phyloP scores from a whole-genome alignment of 1,139 yeast species.

The Debaryomycetaceae sp. region DNA sequence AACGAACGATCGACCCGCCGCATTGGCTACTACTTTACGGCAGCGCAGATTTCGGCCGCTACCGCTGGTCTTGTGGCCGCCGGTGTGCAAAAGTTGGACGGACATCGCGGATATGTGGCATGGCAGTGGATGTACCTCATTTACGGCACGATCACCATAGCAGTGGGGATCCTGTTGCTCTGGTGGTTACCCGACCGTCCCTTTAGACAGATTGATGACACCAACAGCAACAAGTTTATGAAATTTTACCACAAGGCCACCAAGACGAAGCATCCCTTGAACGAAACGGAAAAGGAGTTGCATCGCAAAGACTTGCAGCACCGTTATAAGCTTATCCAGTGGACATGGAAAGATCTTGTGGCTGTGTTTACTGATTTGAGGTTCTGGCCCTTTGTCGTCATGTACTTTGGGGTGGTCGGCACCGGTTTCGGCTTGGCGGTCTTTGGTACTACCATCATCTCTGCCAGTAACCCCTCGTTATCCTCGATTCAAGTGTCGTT shows the following conservation, averaged over 20 bases:
- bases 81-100: conserved; percentile 79
- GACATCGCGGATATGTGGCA: conserved; percentile 57
- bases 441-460: conserved; percentile 75
- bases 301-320: conserved; percentile 58
- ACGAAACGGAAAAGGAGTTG: conserved; percentile 37
- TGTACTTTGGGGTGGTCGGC: conserved; percentile 92
- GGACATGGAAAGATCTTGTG: conserved; percentile 54
- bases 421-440: conserved; percentile 80
- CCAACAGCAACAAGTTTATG: conserved; percentile 6
- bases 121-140: conserved; percentile 85
- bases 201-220: conserved; percentile 6
- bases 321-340: conserved; percentile 32
- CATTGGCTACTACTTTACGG: conserved; percentile 83
- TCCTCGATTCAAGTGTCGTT: conserved; percentile 62
- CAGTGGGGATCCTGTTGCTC: conserved; percentile 50
- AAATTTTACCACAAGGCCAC: conserved; percentile 13
- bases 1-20: conserved; percentile 65
- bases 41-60: conserved; percentile 82
- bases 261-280: conserved; percentile 42
- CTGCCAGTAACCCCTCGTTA: conserved; percentile 50
- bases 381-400: conserved; percentile 71
- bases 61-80: conserved; percentile 81
- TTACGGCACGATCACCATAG: conserved; percentile 64
- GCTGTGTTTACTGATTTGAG: conserved; percentile 52
- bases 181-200: conserved; percentile 87